A percentile compares a stretch with the other conserved stretches of the same genome.
These are phyloP conservation scores for Alternaria gansuensis DNA, from an alignment of 2,329 filamentous ascomycete species.

Conservation along the genomic window DNA sequence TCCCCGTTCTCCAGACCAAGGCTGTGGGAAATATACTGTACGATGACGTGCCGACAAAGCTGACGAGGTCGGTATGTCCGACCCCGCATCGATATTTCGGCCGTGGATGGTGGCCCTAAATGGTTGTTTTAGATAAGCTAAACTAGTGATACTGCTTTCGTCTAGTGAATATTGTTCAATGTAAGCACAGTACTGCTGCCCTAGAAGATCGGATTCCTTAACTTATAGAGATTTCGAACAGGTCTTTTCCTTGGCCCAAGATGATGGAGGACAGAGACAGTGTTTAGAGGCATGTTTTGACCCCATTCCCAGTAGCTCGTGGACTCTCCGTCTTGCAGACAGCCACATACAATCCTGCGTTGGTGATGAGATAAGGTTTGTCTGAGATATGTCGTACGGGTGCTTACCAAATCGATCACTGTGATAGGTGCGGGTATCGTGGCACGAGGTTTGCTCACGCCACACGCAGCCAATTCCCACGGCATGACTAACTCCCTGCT, in stretches of 20 bases:
- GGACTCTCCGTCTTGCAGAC: background rate
- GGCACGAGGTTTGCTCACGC: background rate
- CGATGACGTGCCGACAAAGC: conserved; percentile 3
- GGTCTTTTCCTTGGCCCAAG: background rate
- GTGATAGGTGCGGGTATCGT: background rate
- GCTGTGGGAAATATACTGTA: background rate
- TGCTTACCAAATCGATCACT: background rate
- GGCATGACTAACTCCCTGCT: background rate
- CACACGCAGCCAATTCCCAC: background rate
- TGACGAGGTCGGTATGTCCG: conserved; percentile 1
- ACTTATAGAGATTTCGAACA: background rate
- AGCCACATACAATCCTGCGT: background rate
- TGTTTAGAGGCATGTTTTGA: background rate
- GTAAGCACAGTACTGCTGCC: background rate
- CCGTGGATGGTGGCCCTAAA: background rate
- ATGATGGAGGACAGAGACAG: background rate
- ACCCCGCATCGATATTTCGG: background rate
- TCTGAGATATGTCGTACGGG: background rate
- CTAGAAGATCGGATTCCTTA: background rate
- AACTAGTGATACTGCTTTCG: background rate
- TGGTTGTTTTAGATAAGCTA: background rate
- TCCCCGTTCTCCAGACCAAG: background rate
- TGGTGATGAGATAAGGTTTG: conserved; percentile 1
- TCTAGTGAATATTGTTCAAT: background rate
- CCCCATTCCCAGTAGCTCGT: background rate